Conservation (phyloP, 352 stramenopile species). For the Peronospora destructor region DNA sequence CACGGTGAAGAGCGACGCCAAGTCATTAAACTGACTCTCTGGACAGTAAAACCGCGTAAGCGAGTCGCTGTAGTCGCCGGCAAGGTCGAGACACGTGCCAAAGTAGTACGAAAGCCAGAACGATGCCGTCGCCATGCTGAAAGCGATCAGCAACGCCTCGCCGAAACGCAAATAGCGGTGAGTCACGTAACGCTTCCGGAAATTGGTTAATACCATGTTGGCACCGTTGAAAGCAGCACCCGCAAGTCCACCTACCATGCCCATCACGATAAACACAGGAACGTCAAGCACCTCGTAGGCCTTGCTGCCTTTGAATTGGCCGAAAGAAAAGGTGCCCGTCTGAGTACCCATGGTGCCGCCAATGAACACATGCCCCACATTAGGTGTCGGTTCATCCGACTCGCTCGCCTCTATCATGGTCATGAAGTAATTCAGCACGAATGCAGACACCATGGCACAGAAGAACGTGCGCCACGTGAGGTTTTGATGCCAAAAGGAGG, state of each 20-base stretch:
- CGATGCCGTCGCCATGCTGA: slow-evolving; percentile 53
- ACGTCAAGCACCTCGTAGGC: slow-evolving; percentile 93
- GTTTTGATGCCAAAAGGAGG: slow-evolving; percentile 97
- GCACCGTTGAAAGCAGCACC: slow-evolving; percentile 94
- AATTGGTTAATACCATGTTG: slow-evolving; percentile 90
- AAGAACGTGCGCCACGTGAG: slow-evolving; percentile 98
- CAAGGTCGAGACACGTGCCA: slow-evolving; percentile 45
- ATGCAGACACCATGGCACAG: slow-evolving; percentile 91
- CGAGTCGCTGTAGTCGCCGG: slow-evolving; percentile 54
- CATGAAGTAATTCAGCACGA: slow-evolving; percentile 83
- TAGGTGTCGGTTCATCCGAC: slow-evolving; percentile 25
- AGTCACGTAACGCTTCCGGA: slow-evolving; percentile 53
- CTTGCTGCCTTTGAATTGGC: slow-evolving; percentile 85
- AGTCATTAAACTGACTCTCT: slow-evolving; percentile 94
- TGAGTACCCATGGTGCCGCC: slow-evolving; percentile 70
- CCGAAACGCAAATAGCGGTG: slow-evolving; percentile 59
- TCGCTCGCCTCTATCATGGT: slow-evolving; percentile 60
- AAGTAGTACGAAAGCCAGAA: slow-evolving; percentile 83
- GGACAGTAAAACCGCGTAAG: slow-evolving; percentile 93
- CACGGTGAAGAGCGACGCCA: slow-evolving; percentile 94
- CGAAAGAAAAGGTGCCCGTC: slow-evolving; percentile 81
- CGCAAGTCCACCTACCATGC: slow-evolving; percentile 94
- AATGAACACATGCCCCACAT: slow-evolving; percentile 43
- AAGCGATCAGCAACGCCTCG: slow-evolving; percentile 58
- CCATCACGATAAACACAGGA: slow-evolving; percentile 94